Percentiles rank a stretch among this genome's conserved stretches.
phyloP scores from a whole-genome alignment of 176 grass and related monocot species.

The Raddia guianensis region DNA sequence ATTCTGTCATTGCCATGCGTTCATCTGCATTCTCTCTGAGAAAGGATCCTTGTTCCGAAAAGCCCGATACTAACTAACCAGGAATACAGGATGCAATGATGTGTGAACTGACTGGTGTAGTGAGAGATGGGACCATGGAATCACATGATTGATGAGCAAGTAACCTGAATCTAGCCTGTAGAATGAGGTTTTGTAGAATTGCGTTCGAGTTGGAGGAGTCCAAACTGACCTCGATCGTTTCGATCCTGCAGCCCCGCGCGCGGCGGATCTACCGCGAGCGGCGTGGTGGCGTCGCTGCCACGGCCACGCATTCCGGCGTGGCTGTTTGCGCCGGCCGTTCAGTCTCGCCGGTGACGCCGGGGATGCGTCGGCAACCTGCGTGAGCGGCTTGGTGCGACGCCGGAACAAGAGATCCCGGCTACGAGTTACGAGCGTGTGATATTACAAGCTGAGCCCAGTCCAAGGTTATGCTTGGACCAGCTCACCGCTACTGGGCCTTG shows the following conservation, averaged over 20 bases:
- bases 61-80: neutral
- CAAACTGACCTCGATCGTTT: constrained; percentile 7
- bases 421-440: too few species aligned
- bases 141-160: neutral
- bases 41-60: constrained; percentile 10
- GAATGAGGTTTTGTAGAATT: neutral
- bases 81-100: neutral
- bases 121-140: neutral
- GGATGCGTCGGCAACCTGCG: neutral
- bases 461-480: neutral
- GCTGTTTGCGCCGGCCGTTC: too few species aligned
- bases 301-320: neutral
- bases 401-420: neutral
- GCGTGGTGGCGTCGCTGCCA: neutral
- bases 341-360: too few species aligned
- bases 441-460: neutral
- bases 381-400: neutral
- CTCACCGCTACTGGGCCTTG: neutral
- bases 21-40: neutral
- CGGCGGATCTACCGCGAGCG: neutral
- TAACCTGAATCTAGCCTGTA: neutral
- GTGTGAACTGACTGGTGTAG: neutral
- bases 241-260: neutral
- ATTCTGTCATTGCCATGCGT: neutral
- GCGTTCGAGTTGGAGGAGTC: neutral